Conservation (phyloP, 78 protist genomes). For the Salpingoeca rosetta region DNA sequence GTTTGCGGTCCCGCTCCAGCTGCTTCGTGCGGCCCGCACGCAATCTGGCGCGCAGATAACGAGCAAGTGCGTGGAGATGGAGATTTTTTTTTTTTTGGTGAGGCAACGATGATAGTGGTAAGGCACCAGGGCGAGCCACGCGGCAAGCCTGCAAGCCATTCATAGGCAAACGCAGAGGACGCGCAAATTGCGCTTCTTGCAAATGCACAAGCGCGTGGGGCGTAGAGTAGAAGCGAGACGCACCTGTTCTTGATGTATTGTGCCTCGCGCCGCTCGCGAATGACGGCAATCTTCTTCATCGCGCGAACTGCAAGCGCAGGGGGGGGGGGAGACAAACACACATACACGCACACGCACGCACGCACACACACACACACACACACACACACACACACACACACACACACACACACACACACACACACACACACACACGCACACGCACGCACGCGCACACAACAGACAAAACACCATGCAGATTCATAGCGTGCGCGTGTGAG, state of each 20-base stretch:
- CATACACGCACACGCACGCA: too few species aligned
- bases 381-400: too few species aligned
- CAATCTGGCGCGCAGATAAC: neutral
- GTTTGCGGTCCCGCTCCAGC: neutral
- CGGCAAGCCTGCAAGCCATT: neutral
- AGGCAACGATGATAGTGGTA: neutral
- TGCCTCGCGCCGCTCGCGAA: constrained; percentile 56
- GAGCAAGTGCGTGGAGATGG: neutral
- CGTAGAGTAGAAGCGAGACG: neutral
- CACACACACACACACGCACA: too few species aligned
- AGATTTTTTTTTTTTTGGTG: too few species aligned
- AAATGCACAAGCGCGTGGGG: neutral
- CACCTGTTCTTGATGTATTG: constrained; percentile 52
- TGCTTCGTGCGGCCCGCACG: neutral
- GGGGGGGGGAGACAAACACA: too few species aligned
- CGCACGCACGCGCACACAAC: too few species aligned
- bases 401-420: too few species aligned
- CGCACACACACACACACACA: too few species aligned
- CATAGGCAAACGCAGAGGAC: neutral
- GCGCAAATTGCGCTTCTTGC: neutral
- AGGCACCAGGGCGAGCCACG: neutral
- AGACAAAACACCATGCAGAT: too few species aligned
- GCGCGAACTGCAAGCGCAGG: constrained; percentile 49
- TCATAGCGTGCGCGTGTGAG: too few species aligned
- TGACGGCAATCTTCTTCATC: constrained; percentile 66